phyloP scores from a whole-genome alignment of 148 eudicot genomes.

The Persicaria tinctoria region DNA sequence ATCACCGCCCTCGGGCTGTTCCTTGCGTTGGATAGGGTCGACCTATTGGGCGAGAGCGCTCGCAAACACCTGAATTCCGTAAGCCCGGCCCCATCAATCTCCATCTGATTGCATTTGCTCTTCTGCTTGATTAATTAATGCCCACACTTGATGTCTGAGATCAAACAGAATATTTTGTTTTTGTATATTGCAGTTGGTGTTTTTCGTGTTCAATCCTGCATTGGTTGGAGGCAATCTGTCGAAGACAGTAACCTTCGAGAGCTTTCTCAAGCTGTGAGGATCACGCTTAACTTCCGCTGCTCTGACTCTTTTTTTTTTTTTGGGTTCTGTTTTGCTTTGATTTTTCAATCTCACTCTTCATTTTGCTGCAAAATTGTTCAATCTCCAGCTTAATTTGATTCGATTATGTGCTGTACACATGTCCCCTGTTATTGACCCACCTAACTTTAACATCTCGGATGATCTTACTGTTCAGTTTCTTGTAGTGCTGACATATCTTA shows the following conservation, averaged over 20 bases:
- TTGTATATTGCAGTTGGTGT: conserved; percentile 29
- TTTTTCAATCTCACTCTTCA: no score
- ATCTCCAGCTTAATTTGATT: no score
- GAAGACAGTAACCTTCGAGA: conserved; percentile 28
- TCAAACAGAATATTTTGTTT: not conserved
- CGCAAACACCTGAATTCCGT: conserved; percentile 31
- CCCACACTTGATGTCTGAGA: not conserved
- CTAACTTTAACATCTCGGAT: no score
- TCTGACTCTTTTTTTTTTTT: not conserved
- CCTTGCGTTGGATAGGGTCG: conserved; percentile 31
- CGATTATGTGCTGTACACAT: no score
- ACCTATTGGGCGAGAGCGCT: conserved; percentile 29
- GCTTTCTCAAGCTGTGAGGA: conserved; percentile 28
- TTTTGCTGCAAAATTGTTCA: no score
- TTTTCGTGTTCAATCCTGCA: conserved; percentile 40
- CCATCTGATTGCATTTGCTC: not conserved
- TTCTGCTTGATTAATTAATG: not conserved
- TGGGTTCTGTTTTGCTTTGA: no score
- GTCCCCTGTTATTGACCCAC: no score
- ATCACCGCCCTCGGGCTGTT: conserved; percentile 34
- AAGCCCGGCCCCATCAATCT: not conserved
- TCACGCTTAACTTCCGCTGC: not conserved
- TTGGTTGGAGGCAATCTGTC: conserved; percentile 34
- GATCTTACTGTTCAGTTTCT: no score
- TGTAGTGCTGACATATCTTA: no score